These are phyloP conservation scores for Wickerhamiella occidentalis DNA, from an alignment of 805 yeast genomes.

Conservation along the genomic window DNA sequence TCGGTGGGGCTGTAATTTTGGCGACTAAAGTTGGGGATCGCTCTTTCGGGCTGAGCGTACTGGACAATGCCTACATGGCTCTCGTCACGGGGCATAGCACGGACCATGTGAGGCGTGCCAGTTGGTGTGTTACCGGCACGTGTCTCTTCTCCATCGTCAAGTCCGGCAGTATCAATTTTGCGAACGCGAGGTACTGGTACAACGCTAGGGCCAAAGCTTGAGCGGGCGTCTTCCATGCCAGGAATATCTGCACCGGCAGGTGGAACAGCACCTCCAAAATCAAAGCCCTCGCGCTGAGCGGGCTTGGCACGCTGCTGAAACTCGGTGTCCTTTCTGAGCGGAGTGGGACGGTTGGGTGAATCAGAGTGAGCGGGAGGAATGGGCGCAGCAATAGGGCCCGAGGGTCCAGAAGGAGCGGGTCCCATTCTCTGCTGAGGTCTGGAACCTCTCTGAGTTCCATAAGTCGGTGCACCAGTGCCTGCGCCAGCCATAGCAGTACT, in stretches of 20 bases:
- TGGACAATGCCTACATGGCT: conserved; percentile 10
- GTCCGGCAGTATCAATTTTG: conserved; percentile 6
- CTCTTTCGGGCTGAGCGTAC: conserved; percentile 7
- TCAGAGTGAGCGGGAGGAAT: background rate
- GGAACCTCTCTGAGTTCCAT: background rate
- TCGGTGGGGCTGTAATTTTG: conserved; percentile 1
- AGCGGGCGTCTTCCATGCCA: conserved; percentile 18
- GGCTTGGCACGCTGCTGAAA: background rate
- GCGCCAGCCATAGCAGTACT: conserved; percentile 7
- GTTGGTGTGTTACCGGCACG: conserved; percentile 11
- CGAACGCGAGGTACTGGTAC: conserved; percentile 24
- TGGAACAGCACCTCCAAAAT: conserved; percentile 8
- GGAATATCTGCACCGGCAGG: conserved; percentile 26
- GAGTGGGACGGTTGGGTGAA: background rate
- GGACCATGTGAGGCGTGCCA: conserved; percentile 10
- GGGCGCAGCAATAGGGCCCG: background rate
- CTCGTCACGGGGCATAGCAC: conserved; percentile 8
- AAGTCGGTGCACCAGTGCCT: background rate
- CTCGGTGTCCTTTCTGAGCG: conserved; percentile 7
- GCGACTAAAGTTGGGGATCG: background rate
- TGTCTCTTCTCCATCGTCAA: conserved; percentile 11
- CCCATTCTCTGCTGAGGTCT: background rate
- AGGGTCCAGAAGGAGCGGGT: too few relatives aligned
- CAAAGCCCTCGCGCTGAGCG: background rate
- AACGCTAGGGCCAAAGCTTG: conserved; percentile 24